phyloP scores from a whole-genome alignment of 2,329 filamentous ascomycete genomes.

The Fusarium newnesense region DNA sequence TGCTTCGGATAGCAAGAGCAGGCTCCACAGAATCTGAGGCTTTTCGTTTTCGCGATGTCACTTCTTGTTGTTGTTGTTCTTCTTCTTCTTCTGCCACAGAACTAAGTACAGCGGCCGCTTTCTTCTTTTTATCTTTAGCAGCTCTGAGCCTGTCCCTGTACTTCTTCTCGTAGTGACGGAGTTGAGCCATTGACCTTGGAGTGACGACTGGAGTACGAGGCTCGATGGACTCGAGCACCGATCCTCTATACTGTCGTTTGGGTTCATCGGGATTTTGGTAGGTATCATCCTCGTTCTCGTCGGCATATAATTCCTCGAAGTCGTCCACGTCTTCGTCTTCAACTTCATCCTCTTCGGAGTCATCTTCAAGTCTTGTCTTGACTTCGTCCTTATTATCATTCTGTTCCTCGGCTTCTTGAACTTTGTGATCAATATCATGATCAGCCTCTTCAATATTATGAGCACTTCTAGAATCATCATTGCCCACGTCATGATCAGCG shows the following conservation, averaged over 20 bases:
- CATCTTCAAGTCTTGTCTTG: fast-evolving
- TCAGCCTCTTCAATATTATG: background rate
- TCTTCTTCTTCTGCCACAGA: background rate
- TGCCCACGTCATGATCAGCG: background rate
- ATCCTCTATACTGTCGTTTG: fast-evolving
- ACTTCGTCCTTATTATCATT: fast-evolving
- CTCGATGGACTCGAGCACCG: fast-evolving
- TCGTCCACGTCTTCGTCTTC: fast-evolving
- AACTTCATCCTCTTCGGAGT: too few species aligned
- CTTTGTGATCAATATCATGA: background rate
- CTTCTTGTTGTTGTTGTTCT: fast-evolving
- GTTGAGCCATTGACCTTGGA: fast-evolving
- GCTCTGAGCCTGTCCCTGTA: fast-evolving
- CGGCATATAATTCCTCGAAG: fast-evolving
- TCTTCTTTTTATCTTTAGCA: fast-evolving
- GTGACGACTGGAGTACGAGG: background rate
- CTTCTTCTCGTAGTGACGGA: background rate
- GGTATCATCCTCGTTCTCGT: fast-evolving
- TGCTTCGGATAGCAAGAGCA: background rate
- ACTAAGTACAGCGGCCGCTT: background rate
- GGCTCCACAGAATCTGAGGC: fast-evolving
- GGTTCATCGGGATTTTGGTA: fast-evolving
- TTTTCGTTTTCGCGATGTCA: fast-evolving
- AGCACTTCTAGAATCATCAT: background rate
- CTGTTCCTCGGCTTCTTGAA: background rate